phyloP scores from a whole-genome alignment of 495 filamentous ascomycete genomes.

The Pyrenula massariospora region DNA sequence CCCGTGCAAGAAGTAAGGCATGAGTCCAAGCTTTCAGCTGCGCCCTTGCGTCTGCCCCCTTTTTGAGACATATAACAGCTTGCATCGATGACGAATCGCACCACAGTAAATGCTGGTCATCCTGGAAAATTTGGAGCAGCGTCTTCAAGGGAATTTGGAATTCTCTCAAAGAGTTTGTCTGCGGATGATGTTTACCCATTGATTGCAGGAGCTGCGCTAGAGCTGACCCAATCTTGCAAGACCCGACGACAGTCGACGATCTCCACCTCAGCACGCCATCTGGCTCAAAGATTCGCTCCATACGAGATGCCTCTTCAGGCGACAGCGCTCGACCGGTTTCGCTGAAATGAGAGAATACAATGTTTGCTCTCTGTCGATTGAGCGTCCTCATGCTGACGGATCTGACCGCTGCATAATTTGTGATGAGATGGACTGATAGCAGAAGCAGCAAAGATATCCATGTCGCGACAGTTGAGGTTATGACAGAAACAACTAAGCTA shows the following conservation, averaged over 20 bases:
- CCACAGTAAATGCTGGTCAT: slow-evolving; percentile 44
- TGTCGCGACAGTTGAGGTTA: slow-evolving; percentile 59
- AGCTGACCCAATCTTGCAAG: slow-evolving; percentile 35
- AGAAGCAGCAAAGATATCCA: slow-evolving; percentile 66
- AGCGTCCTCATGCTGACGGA: slow-evolving; percentile 75
- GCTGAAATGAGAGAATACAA: slow-evolving; percentile 57
- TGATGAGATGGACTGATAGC: slow-evolving; percentile 60
- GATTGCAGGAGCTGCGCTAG: slow-evolving; percentile 22
- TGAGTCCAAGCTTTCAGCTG: slow-evolving; percentile 67
- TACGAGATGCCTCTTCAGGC: slow-evolving; percentile 48
- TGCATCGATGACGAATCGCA: slow-evolving; percentile 18
- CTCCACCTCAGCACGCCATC: slow-evolving; percentile 50
- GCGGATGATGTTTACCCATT: slow-evolving; percentile 19
- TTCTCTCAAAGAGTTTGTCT: slow-evolving; percentile 22
- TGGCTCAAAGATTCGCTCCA: slow-evolving; percentile 64
- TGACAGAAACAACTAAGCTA: slow-evolving; percentile 63
- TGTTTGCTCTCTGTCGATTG: slow-evolving; percentile 76
- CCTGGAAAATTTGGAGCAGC: slow-evolving; percentile 37
- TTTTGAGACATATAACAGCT: slow-evolving; percentile 56
- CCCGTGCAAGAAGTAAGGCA: slow-evolving; percentile 38
- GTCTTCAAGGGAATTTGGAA: slow-evolving; percentile 18
- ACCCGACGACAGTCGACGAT: slow-evolving; percentile 32
- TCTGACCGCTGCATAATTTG: slow-evolving; percentile 78
- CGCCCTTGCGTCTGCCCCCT: slow-evolving; percentile 28
- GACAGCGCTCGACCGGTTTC: slow-evolving; percentile 37